Conservation (phyloP, 2,329 filamentous ascomycete genomes). For the Phoma sp. region DNA sequence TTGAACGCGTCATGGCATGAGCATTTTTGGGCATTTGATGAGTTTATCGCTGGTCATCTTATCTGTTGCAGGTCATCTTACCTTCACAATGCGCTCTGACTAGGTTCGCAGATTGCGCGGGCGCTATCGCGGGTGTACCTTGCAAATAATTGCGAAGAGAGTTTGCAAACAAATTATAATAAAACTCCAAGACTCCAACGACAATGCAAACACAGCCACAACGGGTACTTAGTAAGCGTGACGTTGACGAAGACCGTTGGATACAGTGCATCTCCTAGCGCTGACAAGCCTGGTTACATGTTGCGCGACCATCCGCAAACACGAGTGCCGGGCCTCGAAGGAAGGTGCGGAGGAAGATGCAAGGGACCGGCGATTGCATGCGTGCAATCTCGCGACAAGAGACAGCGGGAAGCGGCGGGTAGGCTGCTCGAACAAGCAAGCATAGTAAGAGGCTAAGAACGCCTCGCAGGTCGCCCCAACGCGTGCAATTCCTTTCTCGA, state of each 20-base stretch:
- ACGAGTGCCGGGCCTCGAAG: not conserved
- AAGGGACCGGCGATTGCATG: slow-evolving; percentile 3
- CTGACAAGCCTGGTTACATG: not conserved
- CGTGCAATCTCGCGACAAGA: slow-evolving; percentile 2
- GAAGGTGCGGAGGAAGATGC: not conserved
- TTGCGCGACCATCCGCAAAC: not conserved
- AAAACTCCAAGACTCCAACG: not conserved
- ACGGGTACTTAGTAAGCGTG: not conserved
- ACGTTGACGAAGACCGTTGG: not conserved
- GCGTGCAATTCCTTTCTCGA: slow-evolving; percentile 11
- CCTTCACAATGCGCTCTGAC: not conserved
- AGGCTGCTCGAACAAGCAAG: slow-evolving; percentile 9
- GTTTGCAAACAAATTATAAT: not conserved
- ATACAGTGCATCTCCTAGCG: not conserved
- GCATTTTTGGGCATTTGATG: no score
- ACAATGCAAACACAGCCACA: not conserved
- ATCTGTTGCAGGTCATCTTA: not conserved
- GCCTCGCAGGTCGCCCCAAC: not conserved
- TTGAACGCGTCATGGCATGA: no score
- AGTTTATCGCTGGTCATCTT: not conserved
- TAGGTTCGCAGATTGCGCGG: not conserved
- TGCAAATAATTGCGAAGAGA: not conserved
- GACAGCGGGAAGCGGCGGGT: slow-evolving; percentile 5
- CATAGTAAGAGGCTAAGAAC: not conserved
- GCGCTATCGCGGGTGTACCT: not conserved